Evolutionary conservation across 148 eudicot genomes (phyloP).

Genomic region (Persicaria tinctoria): DNA sequence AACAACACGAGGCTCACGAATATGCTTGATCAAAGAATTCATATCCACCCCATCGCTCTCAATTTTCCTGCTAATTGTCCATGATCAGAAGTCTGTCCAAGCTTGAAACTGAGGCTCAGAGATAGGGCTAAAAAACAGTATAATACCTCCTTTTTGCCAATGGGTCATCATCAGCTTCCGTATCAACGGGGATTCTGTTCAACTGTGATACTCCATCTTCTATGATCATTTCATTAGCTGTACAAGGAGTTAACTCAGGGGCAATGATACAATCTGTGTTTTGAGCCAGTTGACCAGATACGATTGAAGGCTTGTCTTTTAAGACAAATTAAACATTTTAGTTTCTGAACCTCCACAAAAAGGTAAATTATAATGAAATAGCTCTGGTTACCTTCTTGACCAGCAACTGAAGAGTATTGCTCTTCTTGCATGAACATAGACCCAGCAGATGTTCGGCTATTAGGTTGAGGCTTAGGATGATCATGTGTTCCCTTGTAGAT

Average conservation of each 20-base stretch:
- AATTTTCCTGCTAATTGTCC: conserved; percentile 51
- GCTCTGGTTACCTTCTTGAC: conserved; percentile 57
- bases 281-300: conserved; percentile 30
- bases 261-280: conserved; percentile 46
- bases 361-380: background rate
- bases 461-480: conserved; percentile 94
- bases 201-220: conserved; percentile 45
- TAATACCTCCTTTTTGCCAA: conserved; percentile 65
- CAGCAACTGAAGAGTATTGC: conserved; percentile 32
- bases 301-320: conserved; percentile 35
- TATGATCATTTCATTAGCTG: conserved; percentile 41
- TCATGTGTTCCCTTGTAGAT: conserved; percentile 93
- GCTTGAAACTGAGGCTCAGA: background rate
- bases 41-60: conserved; percentile 68
- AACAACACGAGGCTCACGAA: conserved; percentile 95
- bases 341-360: background rate
- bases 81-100: conserved; percentile 11
- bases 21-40: conserved; percentile 75
- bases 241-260: conserved; percentile 52
- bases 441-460: conserved; percentile 70
- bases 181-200: conserved; percentile 44
- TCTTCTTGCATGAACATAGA: conserved; percentile 74
- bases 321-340: background rate
- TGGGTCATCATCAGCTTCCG: conserved; percentile 71
- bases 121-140: background rate